Percentiles rank a stretch among this genome's conserved stretches.
phyloP scores from a whole-genome alignment of 139 green algal species.

The Chlorella sp. region DNA sequence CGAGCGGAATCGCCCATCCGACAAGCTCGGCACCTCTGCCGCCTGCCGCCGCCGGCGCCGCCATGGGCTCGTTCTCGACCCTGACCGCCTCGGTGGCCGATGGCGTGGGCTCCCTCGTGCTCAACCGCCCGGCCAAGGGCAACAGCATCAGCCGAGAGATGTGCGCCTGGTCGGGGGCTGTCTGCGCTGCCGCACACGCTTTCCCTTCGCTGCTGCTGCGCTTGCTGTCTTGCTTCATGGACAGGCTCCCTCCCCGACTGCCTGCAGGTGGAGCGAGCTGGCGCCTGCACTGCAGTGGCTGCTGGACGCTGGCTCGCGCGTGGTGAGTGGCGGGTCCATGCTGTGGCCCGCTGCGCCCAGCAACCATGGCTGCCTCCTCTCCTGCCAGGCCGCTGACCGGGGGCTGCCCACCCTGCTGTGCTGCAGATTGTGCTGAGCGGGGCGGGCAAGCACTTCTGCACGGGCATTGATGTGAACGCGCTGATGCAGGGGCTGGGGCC shows the following conservation, averaged over 20 bases:
- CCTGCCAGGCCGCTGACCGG: not conserved
- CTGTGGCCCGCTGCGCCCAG: too few relatives aligned
- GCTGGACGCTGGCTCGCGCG: constrained; percentile 1
- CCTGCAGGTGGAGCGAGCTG: constrained; percentile 24
- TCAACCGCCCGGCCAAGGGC: constrained; percentile 18
- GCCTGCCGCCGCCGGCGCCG: not conserved
- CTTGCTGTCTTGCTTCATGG: too few relatives aligned
- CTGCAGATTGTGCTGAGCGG: constrained; percentile 63
- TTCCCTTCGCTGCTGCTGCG: too few relatives aligned
- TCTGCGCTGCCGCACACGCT: too few relatives aligned
- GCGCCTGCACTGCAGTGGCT: constrained; percentile 15
- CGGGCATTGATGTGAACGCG: constrained; percentile 67
- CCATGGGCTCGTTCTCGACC: not conserved
- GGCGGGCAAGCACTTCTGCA: constrained; percentile 74
- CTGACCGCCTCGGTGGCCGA: not conserved
- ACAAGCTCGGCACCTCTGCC: not conserved
- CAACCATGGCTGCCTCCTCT: not conserved
- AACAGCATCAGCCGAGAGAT: constrained; percentile 30
- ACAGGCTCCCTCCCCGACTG: too few relatives aligned
- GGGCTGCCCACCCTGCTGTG: not conserved
- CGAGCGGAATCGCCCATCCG: not conserved
- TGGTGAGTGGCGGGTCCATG: not conserved
- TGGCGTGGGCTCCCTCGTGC: constrained; percentile 9
- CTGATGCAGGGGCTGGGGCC: not conserved
- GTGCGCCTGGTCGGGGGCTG: not conserved